Evolutionary conservation across 2,329 filamentous ascomycete genomes (phyloP).

Genomic region (Cladosporium phlei): DNA sequence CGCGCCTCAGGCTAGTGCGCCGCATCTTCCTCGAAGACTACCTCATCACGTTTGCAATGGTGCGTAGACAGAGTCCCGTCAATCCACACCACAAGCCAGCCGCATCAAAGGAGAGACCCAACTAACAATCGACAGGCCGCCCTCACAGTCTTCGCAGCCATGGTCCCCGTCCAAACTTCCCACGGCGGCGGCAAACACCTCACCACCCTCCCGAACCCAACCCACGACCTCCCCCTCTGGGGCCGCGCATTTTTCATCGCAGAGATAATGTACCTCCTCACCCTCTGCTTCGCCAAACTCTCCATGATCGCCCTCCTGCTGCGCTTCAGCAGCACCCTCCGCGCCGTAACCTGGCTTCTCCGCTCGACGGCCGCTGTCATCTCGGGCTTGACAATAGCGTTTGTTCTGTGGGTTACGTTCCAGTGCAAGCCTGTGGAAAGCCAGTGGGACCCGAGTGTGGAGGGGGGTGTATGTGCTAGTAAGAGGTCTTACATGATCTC

Average conservation of each 20-base stretch:
- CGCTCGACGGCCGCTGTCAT: not conserved
- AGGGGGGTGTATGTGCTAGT: not conserved
- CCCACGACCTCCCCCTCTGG: not conserved
- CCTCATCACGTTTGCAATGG: not conserved
- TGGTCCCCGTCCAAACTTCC: not conserved
- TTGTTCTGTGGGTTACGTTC: not conserved
- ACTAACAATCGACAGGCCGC: not conserved
- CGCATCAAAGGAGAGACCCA: too few species aligned
- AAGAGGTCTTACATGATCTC: not conserved
- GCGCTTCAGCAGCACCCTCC: not conserved
- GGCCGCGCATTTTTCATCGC: slow-evolving; percentile 1
- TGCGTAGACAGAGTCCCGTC: not conserved
- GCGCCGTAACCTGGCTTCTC: not conserved
- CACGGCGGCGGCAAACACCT: slow-evolving; percentile 1
- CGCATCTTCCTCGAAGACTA: not conserved
- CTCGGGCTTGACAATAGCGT: not conserved
- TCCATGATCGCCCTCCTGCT: not conserved
- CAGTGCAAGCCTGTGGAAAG: not conserved
- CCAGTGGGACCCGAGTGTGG: slow-evolving; percentile 1
- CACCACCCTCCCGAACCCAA: not conserved
- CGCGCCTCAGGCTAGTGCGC: not conserved
- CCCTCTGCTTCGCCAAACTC: not conserved
- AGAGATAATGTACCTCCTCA: slow-evolving; percentile 3
- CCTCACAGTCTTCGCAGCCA: not conserved
- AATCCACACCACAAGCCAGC: not conserved